These are phyloP conservation scores for Phytophthora macrochlamydospora DNA, from an alignment of 352 stramenopile genomes.

Conservation along the genomic window DNA sequence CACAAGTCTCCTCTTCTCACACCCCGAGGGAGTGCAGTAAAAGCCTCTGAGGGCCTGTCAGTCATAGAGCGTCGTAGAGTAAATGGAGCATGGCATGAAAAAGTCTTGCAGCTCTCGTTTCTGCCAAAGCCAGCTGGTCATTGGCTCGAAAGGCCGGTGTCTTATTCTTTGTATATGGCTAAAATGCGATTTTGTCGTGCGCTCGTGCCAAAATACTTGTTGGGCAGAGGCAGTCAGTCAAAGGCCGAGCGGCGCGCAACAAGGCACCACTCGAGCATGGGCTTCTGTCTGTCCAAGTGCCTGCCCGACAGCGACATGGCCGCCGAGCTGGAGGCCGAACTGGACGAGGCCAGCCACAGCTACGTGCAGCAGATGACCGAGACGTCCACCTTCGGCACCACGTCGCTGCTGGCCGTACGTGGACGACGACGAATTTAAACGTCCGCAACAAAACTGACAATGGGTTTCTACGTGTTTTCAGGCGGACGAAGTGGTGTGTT, in stretches of 20 bases:
- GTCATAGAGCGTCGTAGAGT: too few relatives aligned
- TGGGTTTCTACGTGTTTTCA: constrained; percentile 14
- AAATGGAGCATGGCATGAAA: too few relatives aligned
- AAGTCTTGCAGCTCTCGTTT: background rate
- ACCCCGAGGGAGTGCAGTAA: too few relatives aligned
- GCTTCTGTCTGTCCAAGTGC: constrained; percentile 86
- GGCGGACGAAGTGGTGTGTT: constrained; percentile 85
- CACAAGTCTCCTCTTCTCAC: too few relatives aligned
- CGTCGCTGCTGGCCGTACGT: constrained; percentile 74
- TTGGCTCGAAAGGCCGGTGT: background rate
- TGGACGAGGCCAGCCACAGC: constrained; percentile 72
- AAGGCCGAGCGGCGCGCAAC: constrained; percentile 17
- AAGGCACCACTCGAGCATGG: constrained; percentile 46
- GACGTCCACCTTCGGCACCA: constrained; percentile 69
- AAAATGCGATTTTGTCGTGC: background rate
- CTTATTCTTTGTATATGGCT: background rate
- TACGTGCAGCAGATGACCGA: constrained; percentile 51
- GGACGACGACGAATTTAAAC: background rate
- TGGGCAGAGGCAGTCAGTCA: constrained; percentile 25
- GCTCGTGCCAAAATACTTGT: background rate
- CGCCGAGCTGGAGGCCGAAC: constrained; percentile 81
- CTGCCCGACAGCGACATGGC: constrained; percentile 85
- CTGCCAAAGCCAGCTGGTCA: background rate
- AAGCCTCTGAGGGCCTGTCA: too few relatives aligned
- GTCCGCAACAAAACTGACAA: background rate